A percentile compares a stretch with the other conserved stretches of the same genome.
phyloP scores from a whole-genome alignment of 2,329 filamentous ascomycete species.

The Sclerotinia glacialis region DNA sequence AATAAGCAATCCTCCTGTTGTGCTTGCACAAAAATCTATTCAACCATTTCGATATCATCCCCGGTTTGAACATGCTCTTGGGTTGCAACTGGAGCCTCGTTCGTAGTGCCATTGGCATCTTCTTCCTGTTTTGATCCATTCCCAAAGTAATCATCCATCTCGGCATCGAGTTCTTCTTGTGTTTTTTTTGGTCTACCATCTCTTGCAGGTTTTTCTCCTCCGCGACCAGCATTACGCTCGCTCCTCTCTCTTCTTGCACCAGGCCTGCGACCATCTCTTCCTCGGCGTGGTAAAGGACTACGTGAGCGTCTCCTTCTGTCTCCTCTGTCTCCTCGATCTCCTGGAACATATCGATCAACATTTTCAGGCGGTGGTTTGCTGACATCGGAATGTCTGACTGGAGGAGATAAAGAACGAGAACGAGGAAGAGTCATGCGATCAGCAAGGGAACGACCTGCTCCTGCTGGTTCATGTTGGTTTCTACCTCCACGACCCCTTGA shows the following conservation, averaged over 20 bases:
- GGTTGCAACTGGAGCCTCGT: constrained; percentile 33
- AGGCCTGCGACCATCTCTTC: constrained; percentile 52
- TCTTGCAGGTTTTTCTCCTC: constrained; percentile 45
- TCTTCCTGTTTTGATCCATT: constrained; percentile 41
- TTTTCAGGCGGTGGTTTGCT: constrained; percentile 38
- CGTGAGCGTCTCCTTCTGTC: constrained; percentile 47
- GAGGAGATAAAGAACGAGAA: constrained; percentile 59
- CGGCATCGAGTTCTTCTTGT: constrained; percentile 87
- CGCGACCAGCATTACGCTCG: constrained; percentile 44
- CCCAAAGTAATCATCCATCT: constrained; percentile 91
- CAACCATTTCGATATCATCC: constrained; percentile 69
- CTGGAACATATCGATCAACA: constrained; percentile 40
- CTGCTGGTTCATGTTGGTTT: constrained; percentile 57
- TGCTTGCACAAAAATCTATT: constrained; percentile 23
- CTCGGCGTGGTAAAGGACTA: constrained; percentile 56
- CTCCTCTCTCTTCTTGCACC: constrained; percentile 42
- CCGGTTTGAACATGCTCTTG: constrained; percentile 39
- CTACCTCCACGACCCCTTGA: constrained; percentile 42
- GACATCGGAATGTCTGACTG: constrained; percentile 42
- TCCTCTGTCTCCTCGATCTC: constrained; percentile 31
- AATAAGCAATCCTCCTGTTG: not conserved
- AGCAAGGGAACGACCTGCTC: constrained; percentile 54
- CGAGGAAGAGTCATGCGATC: constrained; percentile 59
- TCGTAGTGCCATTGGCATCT: constrained; percentile 36
- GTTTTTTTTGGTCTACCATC: constrained; percentile 71